phyloP scores from a whole-genome alignment of 345 rosid genomes.

The Brassica cretica region DNA sequence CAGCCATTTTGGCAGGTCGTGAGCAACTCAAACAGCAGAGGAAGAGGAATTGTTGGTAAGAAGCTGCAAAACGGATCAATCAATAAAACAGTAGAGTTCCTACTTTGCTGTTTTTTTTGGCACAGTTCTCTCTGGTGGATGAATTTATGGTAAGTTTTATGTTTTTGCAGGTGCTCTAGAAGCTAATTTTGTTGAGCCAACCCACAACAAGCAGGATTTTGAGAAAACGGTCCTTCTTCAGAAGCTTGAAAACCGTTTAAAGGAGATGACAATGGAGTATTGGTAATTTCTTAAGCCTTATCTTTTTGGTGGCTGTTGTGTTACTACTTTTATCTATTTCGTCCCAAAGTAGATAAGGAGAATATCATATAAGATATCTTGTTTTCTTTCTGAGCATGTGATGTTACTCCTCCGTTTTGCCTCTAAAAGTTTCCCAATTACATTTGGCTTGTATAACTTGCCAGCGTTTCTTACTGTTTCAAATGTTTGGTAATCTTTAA shows the following conservation, averaged over 20 bases:
- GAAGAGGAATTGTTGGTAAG: conserved; percentile 97
- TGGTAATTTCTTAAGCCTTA: conserved; percentile 51
- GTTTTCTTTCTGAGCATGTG: conserved; percentile 9
- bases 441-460: conserved; percentile 18
- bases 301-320: conserved; percentile 2
- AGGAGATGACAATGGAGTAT: conserved; percentile 90
- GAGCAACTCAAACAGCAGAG: conserved; percentile 46
- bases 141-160: conserved; percentile 17
- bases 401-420: conserved; percentile 2
- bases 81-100: conserved; percentile 1
- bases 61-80: conserved; percentile 30
- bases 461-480: conserved; percentile 14
- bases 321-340: not conserved
- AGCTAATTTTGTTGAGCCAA: conserved; percentile 91
- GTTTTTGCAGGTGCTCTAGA: conserved; percentile 70
- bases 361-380: conserved; percentile 20
- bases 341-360: conserved; percentile 16
- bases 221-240: conserved; percentile 95
- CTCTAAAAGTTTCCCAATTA: conserved; percentile 12
- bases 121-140: conserved; percentile 1
- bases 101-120: conserved; percentile 9
- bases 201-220: conserved; percentile 95
- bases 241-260: conserved; percentile 87
- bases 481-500: conserved; percentile 34
- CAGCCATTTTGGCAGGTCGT: conserved; percentile 96